Base-by-base conservation (phyloP, 352 stramenopile species). In the Globisporangium canariense region DNA sequence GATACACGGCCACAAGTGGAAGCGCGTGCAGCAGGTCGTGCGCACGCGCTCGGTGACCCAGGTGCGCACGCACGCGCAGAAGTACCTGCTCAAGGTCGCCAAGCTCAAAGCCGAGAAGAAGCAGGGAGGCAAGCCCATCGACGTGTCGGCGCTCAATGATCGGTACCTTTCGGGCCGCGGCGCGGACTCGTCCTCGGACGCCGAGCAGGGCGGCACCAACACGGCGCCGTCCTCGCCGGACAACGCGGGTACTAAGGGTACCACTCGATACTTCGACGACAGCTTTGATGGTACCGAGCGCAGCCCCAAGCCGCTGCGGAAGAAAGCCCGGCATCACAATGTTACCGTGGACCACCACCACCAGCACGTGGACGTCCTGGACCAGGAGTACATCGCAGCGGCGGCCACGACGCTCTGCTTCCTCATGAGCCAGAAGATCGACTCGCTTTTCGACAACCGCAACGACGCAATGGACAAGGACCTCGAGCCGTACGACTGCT, bases 1-100 rank as follows among this genome's bases (percentile, higher is more conserved):
- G 60, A 86, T 93, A 65, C 85, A 94, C 52, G 88, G 88, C 22
- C 86, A 96, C 77, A 94, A 96, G 74, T 96, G 88, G 88, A 96
- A 96, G 70, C 86, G 88, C 40, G 88, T 96, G 54, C 88, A 96
- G 64, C 86, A 94, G 60, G 86, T 96, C 11, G 88, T 96, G 4
- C 84, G 86, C 66, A 93, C 85, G 36, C 78, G 88, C n/a, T 94
- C 88, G 0, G 88, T 96, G 18, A 96, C 88, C 0, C 88, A 96
- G 76, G 88, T 96, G 28, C 86, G 88, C 50, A 96, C 88, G 11
- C 88, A 96, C 63, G 88, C 88, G 5, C 88, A 96, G 45, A 96
- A 96, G 61, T 94, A 96, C 61, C 47, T 96, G 60, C 80, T 96
- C 53, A 96, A 96, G 66, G 73, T 96, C n/a, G 86, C 88, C 69